Base-by-base conservation (phyloP, 352 stramenopile species). In the Hyaloperonospora arabidopsidis region DNA sequence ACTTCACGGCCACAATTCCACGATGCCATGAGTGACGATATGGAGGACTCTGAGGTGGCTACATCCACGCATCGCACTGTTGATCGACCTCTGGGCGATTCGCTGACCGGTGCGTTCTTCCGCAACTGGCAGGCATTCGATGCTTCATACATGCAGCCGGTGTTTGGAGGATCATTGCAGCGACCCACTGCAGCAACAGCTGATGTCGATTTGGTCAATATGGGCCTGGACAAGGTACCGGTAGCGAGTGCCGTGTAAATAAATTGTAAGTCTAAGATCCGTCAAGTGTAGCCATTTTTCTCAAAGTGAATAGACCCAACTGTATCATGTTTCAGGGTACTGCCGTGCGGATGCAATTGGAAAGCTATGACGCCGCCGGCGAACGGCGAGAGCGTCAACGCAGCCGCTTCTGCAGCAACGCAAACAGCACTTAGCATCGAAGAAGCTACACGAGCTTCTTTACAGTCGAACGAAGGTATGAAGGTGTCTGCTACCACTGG, bases 121-220 rank as follows among this genome's bases (percentile, higher is more conserved):
- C 81, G 76, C 17, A 76, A 68, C 38, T 93, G 83, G 83, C 76
- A 91, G 59, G 65, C 67, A 10, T 89, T 93, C 55, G 83, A 93
- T 54, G 67, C 66, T 23, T 74, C 67, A 40, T 89, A 85, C 65
- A 82, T 93, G 73, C 80, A 91, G 56, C 83, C 79, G 14, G 74
- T 88, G 25, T 93, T 93, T 49, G 83, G 83, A 34, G 80, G 83
- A 15, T 70, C 61, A 39, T 72, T 72, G 35, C 72, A 79, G 36
- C 53, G 58, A 22, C 40, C 54, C 43, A 34, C 48, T 19, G 15
- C 41, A 15, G 34, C 61, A 32, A 51, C 51, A 44, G 10, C 38
- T 32, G 25, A 32, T 4, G 25, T 10, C 25, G 25, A 32, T 32
- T 4, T 32, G 25, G 25, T 8, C 25, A 32, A 32, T 8, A 32